Conservation (phyloP, 371 early-diverging fungal species). For the Syncephalastrum monosporum region DNA sequence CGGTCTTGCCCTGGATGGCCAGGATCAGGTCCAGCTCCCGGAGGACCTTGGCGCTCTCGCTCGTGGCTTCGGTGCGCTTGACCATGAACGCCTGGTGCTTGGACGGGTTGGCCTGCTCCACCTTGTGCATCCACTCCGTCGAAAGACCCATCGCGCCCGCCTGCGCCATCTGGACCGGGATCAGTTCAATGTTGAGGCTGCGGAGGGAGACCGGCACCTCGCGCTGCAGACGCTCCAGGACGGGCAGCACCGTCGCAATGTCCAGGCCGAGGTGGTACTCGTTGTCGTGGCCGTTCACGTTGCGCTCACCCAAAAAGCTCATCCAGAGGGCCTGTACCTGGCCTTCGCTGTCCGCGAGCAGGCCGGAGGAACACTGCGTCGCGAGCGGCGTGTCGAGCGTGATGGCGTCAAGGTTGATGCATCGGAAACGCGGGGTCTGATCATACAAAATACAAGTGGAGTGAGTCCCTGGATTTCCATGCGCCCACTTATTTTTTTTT, state of each 20-base stretch:
- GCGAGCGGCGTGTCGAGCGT: conserved; percentile 86
- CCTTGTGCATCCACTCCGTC: conserved; percentile 69
- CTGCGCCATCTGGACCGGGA: conserved; percentile 74
- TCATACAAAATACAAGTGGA: background rate
- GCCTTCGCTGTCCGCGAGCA: conserved; percentile 75
- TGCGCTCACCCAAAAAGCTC: conserved; percentile 77
- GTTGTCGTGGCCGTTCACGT: conserved; percentile 65
- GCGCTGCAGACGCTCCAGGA: conserved; percentile 47
- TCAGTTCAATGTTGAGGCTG: conserved; percentile 71
- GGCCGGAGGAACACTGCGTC: conserved; percentile 82
- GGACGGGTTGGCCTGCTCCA: conserved; percentile 72
- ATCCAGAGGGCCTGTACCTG: conserved; percentile 86
- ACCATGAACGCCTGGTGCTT: conserved; percentile 74
- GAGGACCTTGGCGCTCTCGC: conserved; percentile 62
- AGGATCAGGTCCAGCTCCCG: conserved; percentile 78
- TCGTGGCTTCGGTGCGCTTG: conserved; percentile 66
- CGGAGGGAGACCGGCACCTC: conserved; percentile 49
- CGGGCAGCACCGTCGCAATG: conserved; percentile 54
- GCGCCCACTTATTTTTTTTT: too few relatives aligned
- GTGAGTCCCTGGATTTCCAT: too few relatives aligned
- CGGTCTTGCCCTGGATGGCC: conserved; percentile 65
- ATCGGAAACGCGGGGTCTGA: conserved; percentile 82
- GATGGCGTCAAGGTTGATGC: conserved; percentile 81
- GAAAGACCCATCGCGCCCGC: conserved; percentile 78
- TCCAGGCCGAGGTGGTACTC: conserved; percentile 80